Conservation (phyloP, 805 yeast genomes). For the Pichia californica region DNA sequence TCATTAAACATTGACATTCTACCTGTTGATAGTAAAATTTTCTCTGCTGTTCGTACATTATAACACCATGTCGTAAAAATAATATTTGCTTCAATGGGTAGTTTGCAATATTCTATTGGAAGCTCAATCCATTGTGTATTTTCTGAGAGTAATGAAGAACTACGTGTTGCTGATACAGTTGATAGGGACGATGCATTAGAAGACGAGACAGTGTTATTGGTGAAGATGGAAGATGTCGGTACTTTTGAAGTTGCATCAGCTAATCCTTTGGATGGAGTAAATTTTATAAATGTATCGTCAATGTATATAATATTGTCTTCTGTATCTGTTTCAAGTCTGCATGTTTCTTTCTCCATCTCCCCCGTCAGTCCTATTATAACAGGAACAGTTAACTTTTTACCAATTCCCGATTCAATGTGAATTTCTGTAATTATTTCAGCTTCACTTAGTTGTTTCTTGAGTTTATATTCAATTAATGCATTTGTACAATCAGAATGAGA, state of each 20-base stretch:
- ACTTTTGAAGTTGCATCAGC: background rate
- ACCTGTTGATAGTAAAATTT: conserved; percentile 57
- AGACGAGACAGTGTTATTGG: background rate
- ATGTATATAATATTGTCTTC: background rate
- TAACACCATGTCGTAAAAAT: conserved; percentile 65
- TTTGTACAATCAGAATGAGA: conserved; percentile 9
- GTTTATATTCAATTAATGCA: conserved; percentile 12
- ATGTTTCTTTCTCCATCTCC: background rate
- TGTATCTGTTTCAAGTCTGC: background rate
- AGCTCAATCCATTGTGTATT: conserved; percentile 47
- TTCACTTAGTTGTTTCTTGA: conserved; percentile 12
- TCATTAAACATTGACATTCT: conserved; percentile 24
- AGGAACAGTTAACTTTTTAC: conserved; percentile 40
- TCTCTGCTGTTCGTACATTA: conserved; percentile 40
- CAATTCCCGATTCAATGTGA: conserved; percentile 30
- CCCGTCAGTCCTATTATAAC: conserved; percentile 20
- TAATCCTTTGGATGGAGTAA: background rate
- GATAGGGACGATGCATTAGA: background rate
- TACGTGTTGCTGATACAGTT: background rate
- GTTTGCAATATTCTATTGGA: conserved; percentile 65
- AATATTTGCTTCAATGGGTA: conserved; percentile 57
- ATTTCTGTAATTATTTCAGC: conserved; percentile 9
- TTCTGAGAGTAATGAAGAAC: background rate
- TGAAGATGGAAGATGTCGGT: background rate
- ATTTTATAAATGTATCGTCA: conserved; percentile 3